Percentiles rank a stretch among this genome's conserved stretches.
phyloP scores from a whole-genome alignment of 1,139 yeast species.

The Yamadazyma blattariae region DNA sequence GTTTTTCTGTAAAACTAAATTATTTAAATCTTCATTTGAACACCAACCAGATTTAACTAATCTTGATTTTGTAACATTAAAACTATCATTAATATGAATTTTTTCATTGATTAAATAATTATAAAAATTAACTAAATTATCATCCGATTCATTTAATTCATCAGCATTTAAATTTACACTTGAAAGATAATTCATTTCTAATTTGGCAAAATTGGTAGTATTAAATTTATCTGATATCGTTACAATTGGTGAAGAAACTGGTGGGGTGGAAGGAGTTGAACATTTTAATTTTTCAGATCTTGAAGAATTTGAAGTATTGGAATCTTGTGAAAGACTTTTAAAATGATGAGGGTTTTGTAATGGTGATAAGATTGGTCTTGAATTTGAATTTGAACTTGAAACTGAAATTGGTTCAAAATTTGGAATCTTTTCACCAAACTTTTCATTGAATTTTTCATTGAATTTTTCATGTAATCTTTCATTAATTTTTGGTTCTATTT shows the following conservation, averaged over 20 bases:
- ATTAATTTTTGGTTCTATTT: too few relatives aligned
- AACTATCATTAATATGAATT: constrained; percentile 29
- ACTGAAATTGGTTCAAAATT: constrained; percentile 4
- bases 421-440: too few relatives aligned
- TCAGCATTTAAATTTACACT: constrained; percentile 1
- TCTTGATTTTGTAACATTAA: constrained; percentile 32
- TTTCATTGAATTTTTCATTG: too few relatives aligned
- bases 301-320: constrained; percentile 12
- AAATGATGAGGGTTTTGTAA: constrained; percentile 18
- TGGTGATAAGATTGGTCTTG: constrained; percentile 21
- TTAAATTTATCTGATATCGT: constrained; percentile 38
- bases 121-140: constrained; percentile 11
- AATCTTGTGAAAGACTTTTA: constrained; percentile 17
- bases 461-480: too few relatives aligned
- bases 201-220: constrained; percentile 21
- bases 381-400: not conserved
- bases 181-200: constrained; percentile 40
- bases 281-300: constrained; percentile 11
- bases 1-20: constrained; percentile 31
- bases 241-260: constrained; percentile 40
- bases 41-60: constrained; percentile 45
- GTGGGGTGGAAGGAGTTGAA: constrained; percentile 28
- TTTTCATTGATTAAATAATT: constrained; percentile 22
- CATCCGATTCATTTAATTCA: constrained; percentile 5
- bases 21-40: constrained; percentile 41